Evolutionary conservation across 495 filamentous ascomycete genomes (phyloP), one percentile per base, ranked within the genome.

Genomic region (Aspergillus olivimuriae): DNA sequence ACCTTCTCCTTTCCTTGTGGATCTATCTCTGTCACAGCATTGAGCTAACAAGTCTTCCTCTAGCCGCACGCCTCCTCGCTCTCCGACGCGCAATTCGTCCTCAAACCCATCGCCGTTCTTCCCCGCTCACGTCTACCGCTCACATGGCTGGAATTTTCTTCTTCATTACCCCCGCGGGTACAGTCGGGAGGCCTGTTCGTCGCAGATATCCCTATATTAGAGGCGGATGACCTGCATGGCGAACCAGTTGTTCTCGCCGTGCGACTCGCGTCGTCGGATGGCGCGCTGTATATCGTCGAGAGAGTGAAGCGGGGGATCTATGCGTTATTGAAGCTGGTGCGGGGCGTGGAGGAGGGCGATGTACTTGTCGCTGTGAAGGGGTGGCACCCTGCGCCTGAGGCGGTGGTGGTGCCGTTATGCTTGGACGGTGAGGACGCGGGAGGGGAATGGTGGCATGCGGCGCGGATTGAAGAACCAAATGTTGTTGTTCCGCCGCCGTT

Each of bases 241-340:
- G 62, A 67, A 33, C 56, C 61, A 1, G 55, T 46, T 26, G 72
- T 94, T 1, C 75, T 95, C 8, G 74, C 88, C 32, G 85, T 82
- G 21, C 70, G 80, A 37, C 68, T 80, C 17, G 72, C 81, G 28
- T n/a, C n/a, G n/a, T 65, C 62, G 7, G 76, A 76, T 54, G 74
- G 71, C 17, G 71, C 69, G 6, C 49, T 86, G 4, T 90, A 83
- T 58, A 83, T 80, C 11, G 59, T 94, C 23, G 89, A 95, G 62
- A 65, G 76, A n/a, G 82, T 86, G 20, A 72, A 73, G 37, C 54
- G 61, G 34, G 77, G 78, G 0, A 68, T 88, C 9, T 94, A 86
- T 60, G 77, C 79, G 11, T 52, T 92, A 7, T 89, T 80, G 52
- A 83, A 79, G 49, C 66, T 95, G 38, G 82, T 74, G 1, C 56